Conservation (phyloP, 768 basidiomycete species). For the Leccinum obscurum region DNA sequence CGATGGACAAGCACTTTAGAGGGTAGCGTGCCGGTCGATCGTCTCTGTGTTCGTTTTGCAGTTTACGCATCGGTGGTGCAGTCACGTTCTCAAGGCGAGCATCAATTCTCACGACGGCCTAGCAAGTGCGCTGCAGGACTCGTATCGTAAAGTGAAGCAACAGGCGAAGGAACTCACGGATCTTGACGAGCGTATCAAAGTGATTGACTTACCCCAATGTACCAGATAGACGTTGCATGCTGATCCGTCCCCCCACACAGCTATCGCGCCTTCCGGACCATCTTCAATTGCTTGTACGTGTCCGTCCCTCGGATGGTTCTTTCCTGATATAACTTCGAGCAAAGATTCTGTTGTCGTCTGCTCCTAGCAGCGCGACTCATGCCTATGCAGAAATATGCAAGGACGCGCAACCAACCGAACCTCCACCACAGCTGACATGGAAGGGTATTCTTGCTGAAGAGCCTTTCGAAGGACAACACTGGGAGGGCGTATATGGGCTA, state of each 20-base stretch:
- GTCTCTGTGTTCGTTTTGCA: slow-evolving; percentile 3
- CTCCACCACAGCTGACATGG: slow-evolving; percentile 60
- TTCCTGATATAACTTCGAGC: slow-evolving; percentile 3
- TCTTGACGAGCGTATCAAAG: slow-evolving; percentile 68
- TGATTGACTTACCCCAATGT: slow-evolving; percentile 21
- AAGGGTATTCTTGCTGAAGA: slow-evolving; percentile 77
- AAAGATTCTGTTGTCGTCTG: slow-evolving; percentile 57
- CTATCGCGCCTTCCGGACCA: slow-evolving; percentile 65
- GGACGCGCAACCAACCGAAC: slow-evolving; percentile 31
- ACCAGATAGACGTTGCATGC: not conserved
- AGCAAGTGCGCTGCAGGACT: slow-evolving; percentile 58
- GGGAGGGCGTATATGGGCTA: slow-evolving; percentile 69
- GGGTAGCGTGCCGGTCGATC: slow-evolving; percentile 43
- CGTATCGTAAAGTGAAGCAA: slow-evolving; percentile 52
- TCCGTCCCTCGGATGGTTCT: not conserved
- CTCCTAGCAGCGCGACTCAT: slow-evolving; percentile 51
- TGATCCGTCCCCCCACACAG: slow-evolving; percentile 33
- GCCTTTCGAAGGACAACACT: slow-evolving; percentile 84
- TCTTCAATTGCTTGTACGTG: slow-evolving; percentile 66
- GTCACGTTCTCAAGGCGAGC: slow-evolving; percentile 66
- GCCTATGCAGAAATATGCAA: slow-evolving; percentile 56
- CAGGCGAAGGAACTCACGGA: slow-evolving; percentile 51
- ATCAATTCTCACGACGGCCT: slow-evolving; percentile 64
- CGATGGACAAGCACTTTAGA: slow-evolving; percentile 50
- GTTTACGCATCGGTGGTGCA: slow-evolving; percentile 29